Evolutionary conservation across 2,329 filamentous ascomycete genomes (phyloP).

Genomic region (Colletotrichum lentis): DNA sequence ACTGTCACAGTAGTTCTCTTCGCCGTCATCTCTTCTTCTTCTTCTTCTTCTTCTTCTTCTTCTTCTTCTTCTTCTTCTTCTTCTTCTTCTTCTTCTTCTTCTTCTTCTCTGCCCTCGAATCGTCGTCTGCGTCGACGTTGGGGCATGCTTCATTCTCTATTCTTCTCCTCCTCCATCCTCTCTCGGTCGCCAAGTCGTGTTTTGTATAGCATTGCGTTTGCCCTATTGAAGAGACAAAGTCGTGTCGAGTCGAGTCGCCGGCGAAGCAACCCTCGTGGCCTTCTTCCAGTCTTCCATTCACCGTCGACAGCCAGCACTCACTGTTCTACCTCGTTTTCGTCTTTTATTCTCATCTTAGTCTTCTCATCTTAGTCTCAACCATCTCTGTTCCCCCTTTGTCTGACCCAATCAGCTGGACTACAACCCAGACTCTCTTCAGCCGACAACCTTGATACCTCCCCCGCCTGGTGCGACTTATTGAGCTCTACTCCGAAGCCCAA

Average conservation of each 20-base stretch:
- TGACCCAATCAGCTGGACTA: neutral
- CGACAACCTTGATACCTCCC: neutral
- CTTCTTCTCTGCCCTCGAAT: slow-evolving; percentile 22
- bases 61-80: slow-evolving; percentile 19
- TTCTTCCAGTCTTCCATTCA: slow-evolving; percentile 8
- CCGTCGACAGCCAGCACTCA: too few species aligned
- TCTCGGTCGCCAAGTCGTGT: slow-evolving; percentile 23
- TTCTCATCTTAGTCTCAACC: too few species aligned
- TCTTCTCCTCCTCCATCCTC: slow-evolving; percentile 4
- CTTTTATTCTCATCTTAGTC: neutral
- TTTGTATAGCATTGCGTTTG: slow-evolving; percentile 30
- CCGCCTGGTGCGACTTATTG: neutral
- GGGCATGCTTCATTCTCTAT: slow-evolving; percentile 10
- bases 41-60: slow-evolving; percentile 16
- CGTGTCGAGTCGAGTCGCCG: too few species aligned
- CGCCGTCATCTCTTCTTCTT: neutral
- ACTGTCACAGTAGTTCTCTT: slow-evolving; percentile 1
- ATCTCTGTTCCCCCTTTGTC: neutral
- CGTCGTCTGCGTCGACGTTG: slow-evolving; percentile 32
- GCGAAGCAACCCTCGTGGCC: too few species aligned
- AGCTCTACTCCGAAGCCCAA: neutral
- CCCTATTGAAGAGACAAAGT: slow-evolving; percentile 18
- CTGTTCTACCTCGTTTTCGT: neutral
- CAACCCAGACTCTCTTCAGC: neutral
- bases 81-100: slow-evolving; percentile 15